phyloP scores from a whole-genome alignment of 169 alveolate genomes.

The Plasmodium vivax region DNA sequence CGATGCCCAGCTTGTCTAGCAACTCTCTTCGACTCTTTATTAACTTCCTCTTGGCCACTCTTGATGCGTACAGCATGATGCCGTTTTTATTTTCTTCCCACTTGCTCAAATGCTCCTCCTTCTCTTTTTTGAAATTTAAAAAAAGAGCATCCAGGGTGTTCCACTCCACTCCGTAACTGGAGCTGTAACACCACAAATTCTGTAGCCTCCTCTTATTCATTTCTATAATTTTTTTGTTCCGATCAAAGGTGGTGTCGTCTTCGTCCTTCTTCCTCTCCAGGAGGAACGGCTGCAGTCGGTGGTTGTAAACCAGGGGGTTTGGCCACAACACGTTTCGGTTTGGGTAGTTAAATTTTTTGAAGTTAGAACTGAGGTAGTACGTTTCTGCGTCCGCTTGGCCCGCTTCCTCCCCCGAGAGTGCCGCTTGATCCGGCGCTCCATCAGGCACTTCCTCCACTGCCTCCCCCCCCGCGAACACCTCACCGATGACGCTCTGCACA shows the following conservation, averaged over 20 bases:
- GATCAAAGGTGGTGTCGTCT: conserved; percentile 1
- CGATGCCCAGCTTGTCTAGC: conserved; percentile 19
- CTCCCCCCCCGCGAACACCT: conserved; percentile 17
- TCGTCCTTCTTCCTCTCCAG: conserved; percentile 11
- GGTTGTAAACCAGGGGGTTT: conserved; percentile 74
- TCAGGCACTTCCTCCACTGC: not conserved
- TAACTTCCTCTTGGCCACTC: conserved; percentile 49
- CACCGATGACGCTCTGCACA: conserved; percentile 43
- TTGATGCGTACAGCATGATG: conserved; percentile 54
- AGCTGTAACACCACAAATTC: conserved; percentile 78
- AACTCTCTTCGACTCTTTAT: conserved; percentile 44
- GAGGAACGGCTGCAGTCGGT: conserved; percentile 69
- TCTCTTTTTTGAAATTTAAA: conserved; percentile 58
- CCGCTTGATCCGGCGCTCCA: not conserved
- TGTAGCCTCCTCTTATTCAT: conserved; percentile 62
- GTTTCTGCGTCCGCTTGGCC: not conserved
- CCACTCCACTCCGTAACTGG: conserved; percentile 85
- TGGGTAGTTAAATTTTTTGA: conserved; percentile 32
- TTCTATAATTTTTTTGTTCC: conserved; percentile 21
- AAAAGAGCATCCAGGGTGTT: conserved; percentile 80
- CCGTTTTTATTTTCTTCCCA: conserved; percentile 60
- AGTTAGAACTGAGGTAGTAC: conserved; percentile 12
- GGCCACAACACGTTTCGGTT: conserved; percentile 80
- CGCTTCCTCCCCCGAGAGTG: not conserved
- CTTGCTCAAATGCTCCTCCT: conserved; percentile 39